Conservation (phyloP, 129 eudicot genomes). For the Solidago caesia region DNA sequence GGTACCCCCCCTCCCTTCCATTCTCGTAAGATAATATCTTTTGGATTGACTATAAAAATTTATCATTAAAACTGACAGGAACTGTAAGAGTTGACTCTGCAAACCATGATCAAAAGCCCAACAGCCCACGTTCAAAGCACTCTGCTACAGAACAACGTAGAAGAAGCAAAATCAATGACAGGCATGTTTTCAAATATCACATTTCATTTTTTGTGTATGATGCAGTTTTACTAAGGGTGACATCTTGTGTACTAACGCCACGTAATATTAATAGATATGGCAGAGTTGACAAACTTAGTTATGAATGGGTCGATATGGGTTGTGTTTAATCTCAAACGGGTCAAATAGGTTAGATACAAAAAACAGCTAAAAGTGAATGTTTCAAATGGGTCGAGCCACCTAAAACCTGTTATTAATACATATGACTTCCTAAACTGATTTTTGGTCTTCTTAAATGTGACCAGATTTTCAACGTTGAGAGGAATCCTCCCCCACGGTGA, state of each 20-base stretch:
- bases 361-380: background rate
- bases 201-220: too few species aligned
- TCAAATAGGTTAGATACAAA: background rate
- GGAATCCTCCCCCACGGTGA: constrained; percentile 86
- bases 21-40: too few species aligned
- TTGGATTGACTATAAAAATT: too few species aligned
- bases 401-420: background rate
- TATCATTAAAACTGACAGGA: background rate
- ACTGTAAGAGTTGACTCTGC: constrained; percentile 53
- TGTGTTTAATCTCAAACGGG: background rate
- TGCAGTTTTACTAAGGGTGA: too few species aligned
- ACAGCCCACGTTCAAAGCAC: constrained; percentile 90
- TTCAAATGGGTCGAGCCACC: background rate
- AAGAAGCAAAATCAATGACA: constrained; percentile 97
- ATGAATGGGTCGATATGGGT: background rate
- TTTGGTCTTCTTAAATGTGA: background rate
- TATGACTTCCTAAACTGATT: background rate
- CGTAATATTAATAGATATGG: too few species aligned
- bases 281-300: background rate
- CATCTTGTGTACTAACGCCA: too few species aligned
- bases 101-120: constrained; percentile 64
- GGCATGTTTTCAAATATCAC: constrained; percentile 44
- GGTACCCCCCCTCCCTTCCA: background rate
- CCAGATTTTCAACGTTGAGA: constrained; percentile 92
- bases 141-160: constrained; percentile 99